phyloP scores from a whole-genome alignment of 306 rosid species.

The Vigna reflexopilosa region DNA sequence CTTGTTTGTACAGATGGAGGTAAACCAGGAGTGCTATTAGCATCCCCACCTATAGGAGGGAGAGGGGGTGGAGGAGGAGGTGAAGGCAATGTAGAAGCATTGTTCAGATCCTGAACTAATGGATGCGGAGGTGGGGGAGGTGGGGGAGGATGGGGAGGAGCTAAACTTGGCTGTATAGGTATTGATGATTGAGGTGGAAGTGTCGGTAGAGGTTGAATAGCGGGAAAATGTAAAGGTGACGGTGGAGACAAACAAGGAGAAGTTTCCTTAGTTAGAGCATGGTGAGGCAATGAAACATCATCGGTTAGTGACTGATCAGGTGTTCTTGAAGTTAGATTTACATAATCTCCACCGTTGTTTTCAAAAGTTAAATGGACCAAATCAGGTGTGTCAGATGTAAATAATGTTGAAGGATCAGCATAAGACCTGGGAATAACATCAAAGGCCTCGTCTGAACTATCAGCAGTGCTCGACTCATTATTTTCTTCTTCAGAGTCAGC shows the following conservation, averaged over 20 bases:
- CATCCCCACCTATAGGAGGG: slow-evolving; percentile 40
- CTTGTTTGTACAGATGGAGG: slow-evolving; percentile 24
- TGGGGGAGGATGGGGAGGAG: slow-evolving; percentile 45
- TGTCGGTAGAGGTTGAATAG: slow-evolving; percentile 22
- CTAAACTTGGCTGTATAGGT: slow-evolving; percentile 24
- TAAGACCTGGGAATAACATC: slow-evolving; percentile 69
- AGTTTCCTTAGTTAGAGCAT: slow-evolving; percentile 47
- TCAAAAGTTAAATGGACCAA: slow-evolving; percentile 53
- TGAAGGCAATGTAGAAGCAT: slow-evolving; percentile 6
- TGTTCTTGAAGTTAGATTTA: slow-evolving; percentile 49
- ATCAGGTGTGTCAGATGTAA: slow-evolving; percentile 54
- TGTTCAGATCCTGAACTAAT: background rate
- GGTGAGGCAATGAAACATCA: slow-evolving; percentile 43
- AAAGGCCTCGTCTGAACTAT: slow-evolving; percentile 91
- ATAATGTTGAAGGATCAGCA: slow-evolving; percentile 57
- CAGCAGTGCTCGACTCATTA: slow-evolving; percentile 89
- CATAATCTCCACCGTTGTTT: slow-evolving; percentile 50
- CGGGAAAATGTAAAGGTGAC: slow-evolving; percentile 23
- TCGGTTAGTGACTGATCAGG: slow-evolving; percentile 49
- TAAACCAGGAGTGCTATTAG: background rate
- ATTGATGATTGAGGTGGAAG: slow-evolving; percentile 23
- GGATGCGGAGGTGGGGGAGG: slow-evolving; percentile 35
- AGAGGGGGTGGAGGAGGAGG: slow-evolving; percentile 47
- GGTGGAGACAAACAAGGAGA: slow-evolving; percentile 54
- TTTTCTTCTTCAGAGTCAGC: slow-evolving; percentile 94